These are phyloP conservation scores for Coniochaeta sp. DNA, from an alignment of 2,329 filamentous ascomycete genomes.

Conservation along the genomic window DNA sequence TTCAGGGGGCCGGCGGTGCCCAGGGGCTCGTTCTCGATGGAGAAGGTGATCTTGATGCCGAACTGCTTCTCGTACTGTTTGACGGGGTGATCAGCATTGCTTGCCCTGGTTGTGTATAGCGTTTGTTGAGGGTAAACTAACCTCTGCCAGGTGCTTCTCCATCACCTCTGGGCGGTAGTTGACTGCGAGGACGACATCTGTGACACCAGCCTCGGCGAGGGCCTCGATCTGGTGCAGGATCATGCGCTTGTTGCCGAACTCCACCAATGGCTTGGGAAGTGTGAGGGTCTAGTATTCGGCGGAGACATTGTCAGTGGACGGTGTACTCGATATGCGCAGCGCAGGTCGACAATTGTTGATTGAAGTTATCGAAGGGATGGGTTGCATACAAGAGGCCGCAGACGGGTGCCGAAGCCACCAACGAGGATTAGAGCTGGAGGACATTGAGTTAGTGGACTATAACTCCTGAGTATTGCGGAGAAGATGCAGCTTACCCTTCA, in stretches of 20 bases:
- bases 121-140: constrained; percentile 32
- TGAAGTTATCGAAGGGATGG: constrained; percentile 8
- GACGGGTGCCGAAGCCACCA: constrained; percentile 96
- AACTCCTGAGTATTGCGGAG: background rate
- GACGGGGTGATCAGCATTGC: too few species aligned
- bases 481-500: constrained; percentile 32
- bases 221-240: constrained; percentile 97
- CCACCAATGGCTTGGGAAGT: constrained; percentile 92
- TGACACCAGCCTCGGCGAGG: constrained; percentile 87
- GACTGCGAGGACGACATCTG: constrained; percentile 94
- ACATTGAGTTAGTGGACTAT: constrained; percentile 14
- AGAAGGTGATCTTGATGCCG: constrained; percentile 94
- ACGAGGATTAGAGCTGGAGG: constrained; percentile 94
- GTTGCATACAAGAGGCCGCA: constrained; percentile 79
- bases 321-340: constrained; percentile 14
- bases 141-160: constrained; percentile 87
- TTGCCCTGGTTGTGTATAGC: too few species aligned
- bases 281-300: constrained; percentile 69
- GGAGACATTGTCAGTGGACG: constrained; percentile 3
- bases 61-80: constrained; percentile 79
- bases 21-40: constrained; percentile 89
- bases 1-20: constrained; percentile 94
- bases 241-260: constrained; percentile 99
- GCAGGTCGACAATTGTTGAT: background rate
- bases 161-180: constrained; percentile 99